Evolutionary conservation across 2,329 filamentous ascomycete genomes (phyloP), one percentile per base, ranked within the genome.

Genomic region (Colletotrichum eremochloae): DNA sequence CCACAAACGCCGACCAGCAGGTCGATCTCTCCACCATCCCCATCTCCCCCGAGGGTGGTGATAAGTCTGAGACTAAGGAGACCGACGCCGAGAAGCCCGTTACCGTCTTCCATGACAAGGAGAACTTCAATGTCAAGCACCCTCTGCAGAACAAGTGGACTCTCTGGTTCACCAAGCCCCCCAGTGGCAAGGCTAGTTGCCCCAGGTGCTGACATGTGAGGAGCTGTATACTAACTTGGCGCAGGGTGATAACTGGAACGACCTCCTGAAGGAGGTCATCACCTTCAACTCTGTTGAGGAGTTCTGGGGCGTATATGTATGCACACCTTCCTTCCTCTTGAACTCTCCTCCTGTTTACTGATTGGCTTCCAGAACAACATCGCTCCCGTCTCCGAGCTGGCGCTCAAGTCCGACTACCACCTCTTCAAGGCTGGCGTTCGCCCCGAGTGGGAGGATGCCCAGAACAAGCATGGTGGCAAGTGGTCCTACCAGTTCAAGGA

Each of bases 91-190:
- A 83, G 75, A 92, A 95, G 81, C 87, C 93, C 63, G 88, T 97
- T 79, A 99, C 96, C 58, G 96, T 99, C 77, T 99, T 99, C 87
- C 95, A 99, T 82, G 95, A 98, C 85, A 93, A 96, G 78, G 93
- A 98, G 76, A 98, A 99, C 88, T 99, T 99, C 90, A 99, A 97
- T 79, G 96, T 99, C 84, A 99, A 98, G 89, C 96, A 99, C 83
- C 96, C 95, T 76, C 89, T 99, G 74, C 95, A 97, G 89, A 93
- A 98, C 88, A 93, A 94, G 82, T 99, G 96, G 96, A 98, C 96
- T 72, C 88, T 99, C 68, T 99, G 97, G 97, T 99, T 98, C 88
- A 98, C 96, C 79, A 98, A 98, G 90, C 96, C 96, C 66, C 93
- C 96, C 55, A 97, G 92, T 82, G 95, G 95, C 86, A 98, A 97